Conservation (phyloP, 495 filamentous ascomycete genomes). For the Entonaema liquescens region DNA sequence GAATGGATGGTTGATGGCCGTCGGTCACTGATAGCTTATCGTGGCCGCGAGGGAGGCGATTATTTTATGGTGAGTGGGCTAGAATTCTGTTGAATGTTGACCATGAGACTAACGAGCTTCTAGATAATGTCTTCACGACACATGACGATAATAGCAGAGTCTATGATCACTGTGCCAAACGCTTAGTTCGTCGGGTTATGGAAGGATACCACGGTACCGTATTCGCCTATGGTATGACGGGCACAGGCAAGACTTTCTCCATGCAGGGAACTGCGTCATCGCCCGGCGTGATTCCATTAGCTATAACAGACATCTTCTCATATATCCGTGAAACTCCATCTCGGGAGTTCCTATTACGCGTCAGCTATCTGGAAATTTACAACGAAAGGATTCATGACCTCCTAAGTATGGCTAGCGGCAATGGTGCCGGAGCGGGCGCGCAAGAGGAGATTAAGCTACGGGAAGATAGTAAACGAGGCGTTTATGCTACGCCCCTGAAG, state of each 20-base stretch:
- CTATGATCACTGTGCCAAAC: slow-evolving; percentile 92
- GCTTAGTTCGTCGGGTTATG: slow-evolving; percentile 95
- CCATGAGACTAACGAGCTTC: slow-evolving; percentile 20
- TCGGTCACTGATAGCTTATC: slow-evolving; percentile 79
- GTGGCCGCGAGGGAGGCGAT: slow-evolving; percentile 88
- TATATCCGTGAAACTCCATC: slow-evolving; percentile 97
- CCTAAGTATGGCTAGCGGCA: slow-evolving; percentile 72
- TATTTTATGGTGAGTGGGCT: slow-evolving; percentile 81
- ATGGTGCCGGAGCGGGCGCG: slow-evolving; percentile 54
- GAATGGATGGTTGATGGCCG: slow-evolving; percentile 95
- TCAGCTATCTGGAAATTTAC: slow-evolving; percentile 98
- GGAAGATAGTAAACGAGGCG: slow-evolving; percentile 94
- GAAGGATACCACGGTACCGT: slow-evolving; percentile 99
- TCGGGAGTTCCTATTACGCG: slow-evolving; percentile 91
- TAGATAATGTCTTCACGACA: slow-evolving; percentile 94
- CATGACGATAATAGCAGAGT: slow-evolving; percentile 93
- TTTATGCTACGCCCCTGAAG: slow-evolving; percentile 94
- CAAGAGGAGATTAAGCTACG: slow-evolving; percentile 95
- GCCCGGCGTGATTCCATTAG: slow-evolving; percentile 96
- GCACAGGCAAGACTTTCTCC: slow-evolving; percentile 97
- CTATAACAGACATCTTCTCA: slow-evolving; percentile 98
- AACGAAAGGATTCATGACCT: slow-evolving; percentile 98
- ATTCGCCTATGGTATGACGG: slow-evolving; percentile 99
- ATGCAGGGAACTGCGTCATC: slow-evolving; percentile 98
- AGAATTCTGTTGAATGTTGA: not conserved